Evolutionary conservation across 1,284 basidiomycete species (phyloP).

Genomic region (Takashimella tepidaria): DNA sequence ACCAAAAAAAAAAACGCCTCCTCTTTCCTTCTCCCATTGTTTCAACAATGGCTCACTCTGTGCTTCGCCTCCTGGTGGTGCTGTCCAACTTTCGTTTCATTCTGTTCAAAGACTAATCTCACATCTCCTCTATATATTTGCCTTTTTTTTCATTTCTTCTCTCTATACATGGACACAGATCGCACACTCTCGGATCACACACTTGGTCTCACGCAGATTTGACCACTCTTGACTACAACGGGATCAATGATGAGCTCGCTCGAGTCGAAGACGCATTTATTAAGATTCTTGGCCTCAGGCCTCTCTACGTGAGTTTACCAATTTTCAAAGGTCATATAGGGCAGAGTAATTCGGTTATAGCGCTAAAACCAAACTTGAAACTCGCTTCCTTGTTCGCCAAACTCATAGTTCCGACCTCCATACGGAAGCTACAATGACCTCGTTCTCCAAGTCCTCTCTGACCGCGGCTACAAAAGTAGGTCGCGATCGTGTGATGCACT

Average conservation of each 20-base stretch:
- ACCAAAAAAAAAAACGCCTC: too few relatives aligned
- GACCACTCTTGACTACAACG: conserved; percentile 46
- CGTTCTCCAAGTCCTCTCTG: conserved; percentile 50
- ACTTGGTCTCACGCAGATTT: conserved; percentile 56
- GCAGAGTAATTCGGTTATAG: too few relatives aligned
- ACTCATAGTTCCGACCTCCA: conserved; percentile 40
- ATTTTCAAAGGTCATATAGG: too few relatives aligned
- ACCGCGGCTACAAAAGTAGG: conserved; percentile 48
- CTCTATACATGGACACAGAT: too few relatives aligned
- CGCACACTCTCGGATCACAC: conserved; percentile 56
- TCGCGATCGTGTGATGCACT: background rate
- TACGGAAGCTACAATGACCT: conserved; percentile 55
- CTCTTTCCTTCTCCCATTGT: conserved; percentile 3
- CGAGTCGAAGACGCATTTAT: conserved; percentile 53
- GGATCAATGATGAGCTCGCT: conserved; percentile 48
- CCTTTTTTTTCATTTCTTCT: too few relatives aligned
- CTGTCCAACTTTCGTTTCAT: too few relatives aligned
- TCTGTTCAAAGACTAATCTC: too few relatives aligned
- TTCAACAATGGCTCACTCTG: conserved; percentile 11
- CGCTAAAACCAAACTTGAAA: too few relatives aligned
- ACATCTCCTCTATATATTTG: too few relatives aligned
- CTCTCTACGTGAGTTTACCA: conserved; percentile 52
- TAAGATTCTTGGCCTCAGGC: conserved; percentile 52
- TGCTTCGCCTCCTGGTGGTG: background rate
- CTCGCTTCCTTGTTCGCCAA: too few relatives aligned